Percentiles rank a stretch among this genome's conserved stretches.
phyloP scores from a whole-genome alignment of 208 protist genomes.

The Polymyxa betae region DNA sequence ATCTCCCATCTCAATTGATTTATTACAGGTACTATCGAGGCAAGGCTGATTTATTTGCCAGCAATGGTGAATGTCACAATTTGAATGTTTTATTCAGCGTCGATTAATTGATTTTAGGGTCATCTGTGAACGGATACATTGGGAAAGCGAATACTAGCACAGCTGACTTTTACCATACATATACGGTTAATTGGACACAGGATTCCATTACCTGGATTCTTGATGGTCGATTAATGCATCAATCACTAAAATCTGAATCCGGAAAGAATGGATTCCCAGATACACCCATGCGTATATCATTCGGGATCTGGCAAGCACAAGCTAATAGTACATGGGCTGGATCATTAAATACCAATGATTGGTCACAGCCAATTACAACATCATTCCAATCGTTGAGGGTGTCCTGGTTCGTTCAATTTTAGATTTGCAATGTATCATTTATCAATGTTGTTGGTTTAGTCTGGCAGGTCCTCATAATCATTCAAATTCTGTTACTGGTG shows the following conservation, averaged over 20 bases:
- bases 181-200: slow-evolving; percentile 23
- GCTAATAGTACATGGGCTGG: not conserved
- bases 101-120: not conserved
- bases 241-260: not conserved
- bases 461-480: not conserved
- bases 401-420: not conserved
- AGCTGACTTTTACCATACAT: not conserved
- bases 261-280: slow-evolving; percentile 3
- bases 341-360: not conserved
- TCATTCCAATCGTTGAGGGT: not conserved
- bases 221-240: not conserved
- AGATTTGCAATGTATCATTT: not conserved
- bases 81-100: not conserved
- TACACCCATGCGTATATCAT: slow-evolving; percentile 2
- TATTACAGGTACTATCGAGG: slow-evolving; percentile 22
- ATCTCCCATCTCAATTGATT: not conserved
- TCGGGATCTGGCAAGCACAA: slow-evolving; percentile 34
- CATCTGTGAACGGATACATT: slow-evolving; percentile 21
- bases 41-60: not conserved
- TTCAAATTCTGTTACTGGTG: not conserved
- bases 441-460: not conserved
- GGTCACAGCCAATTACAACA: not conserved
- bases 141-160: not conserved
- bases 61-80: not conserved
- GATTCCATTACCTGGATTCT: not conserved